These are phyloP conservation scores for Umbelopsis sp. DNA, from an alignment of 192 early-diverging fungal genomes.

Conservation along the genomic window DNA sequence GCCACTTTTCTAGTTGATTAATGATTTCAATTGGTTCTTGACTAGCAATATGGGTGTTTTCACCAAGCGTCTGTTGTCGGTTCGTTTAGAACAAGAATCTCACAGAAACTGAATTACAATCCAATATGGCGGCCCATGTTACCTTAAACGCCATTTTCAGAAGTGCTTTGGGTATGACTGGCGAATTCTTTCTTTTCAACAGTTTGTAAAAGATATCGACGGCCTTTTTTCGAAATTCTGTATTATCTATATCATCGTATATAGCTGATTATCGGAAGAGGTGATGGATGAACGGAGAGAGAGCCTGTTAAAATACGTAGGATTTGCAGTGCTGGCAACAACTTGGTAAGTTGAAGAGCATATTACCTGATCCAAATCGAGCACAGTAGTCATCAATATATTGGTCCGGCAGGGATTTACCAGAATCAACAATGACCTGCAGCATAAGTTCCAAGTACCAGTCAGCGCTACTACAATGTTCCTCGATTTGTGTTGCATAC, in stretches of 20 bases:
- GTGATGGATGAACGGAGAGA: neutral
- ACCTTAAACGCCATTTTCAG: conserved; percentile 26
- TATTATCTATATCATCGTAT: conserved; percentile 16
- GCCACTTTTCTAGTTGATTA: conserved; percentile 23
- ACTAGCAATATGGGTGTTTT: conserved; percentile 24
- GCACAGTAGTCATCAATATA: conserved; percentile 22
- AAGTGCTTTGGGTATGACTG: neutral
- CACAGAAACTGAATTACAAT: neutral
- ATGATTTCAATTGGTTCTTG: conserved; percentile 20
- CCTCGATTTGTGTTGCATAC: neutral
- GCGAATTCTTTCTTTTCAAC: neutral
- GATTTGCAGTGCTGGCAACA: neutral
- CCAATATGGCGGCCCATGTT: neutral
- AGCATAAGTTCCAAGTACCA: conserved; percentile 17
- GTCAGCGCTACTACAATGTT: neutral
- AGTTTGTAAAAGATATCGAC: conserved; percentile 10
- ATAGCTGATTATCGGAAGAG: neutral
- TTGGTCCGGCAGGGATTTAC: neutral
- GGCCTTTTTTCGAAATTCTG: conserved; percentile 11
- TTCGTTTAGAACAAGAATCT: neutral
- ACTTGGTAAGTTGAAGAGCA: neutral
- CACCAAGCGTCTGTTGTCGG: conserved; percentile 18
- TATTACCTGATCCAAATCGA: conserved; percentile 15
- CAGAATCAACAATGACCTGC: neutral
- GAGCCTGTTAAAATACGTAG: too few relatives aligned